These are phyloP conservation scores for Fusarium bactridioides DNA, from an alignment of 2,329 filamentous ascomycete species.

Conservation along the genomic window DNA sequence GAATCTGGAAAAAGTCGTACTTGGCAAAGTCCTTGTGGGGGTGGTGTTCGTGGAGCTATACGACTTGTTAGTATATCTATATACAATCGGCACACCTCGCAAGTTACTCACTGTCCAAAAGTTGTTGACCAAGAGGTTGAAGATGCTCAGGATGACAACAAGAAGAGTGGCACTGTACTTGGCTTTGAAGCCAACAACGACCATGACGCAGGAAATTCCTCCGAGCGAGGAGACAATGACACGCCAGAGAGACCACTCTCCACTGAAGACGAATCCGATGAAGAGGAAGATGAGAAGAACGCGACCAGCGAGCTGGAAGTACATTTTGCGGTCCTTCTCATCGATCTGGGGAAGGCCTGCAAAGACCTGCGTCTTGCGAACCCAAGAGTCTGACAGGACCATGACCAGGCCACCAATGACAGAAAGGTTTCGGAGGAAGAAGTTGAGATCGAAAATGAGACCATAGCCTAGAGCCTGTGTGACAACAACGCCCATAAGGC, in stretches of 20 bases:
- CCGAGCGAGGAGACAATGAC: slow-evolving; percentile 85
- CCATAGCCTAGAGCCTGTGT: slow-evolving; percentile 96
- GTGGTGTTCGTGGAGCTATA: slow-evolving; percentile 92
- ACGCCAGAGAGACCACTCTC: slow-evolving; percentile 90
- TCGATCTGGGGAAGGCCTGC: slow-evolving; percentile 92
- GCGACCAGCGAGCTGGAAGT: slow-evolving; percentile 96
- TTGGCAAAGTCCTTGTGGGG: slow-evolving; percentile 99
- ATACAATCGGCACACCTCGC: neutral
- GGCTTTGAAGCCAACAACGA: slow-evolving; percentile 98
- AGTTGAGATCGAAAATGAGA: slow-evolving; percentile 98
- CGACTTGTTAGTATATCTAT: slow-evolving; percentile 1
- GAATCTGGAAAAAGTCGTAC: slow-evolving; percentile 99
- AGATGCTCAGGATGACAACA: slow-evolving; percentile 93
- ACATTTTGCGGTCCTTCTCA: slow-evolving; percentile 99
- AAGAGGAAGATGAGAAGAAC: slow-evolving; percentile 98
- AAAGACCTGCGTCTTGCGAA: slow-evolving; percentile 96
- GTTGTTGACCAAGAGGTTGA: slow-evolving; percentile 98
- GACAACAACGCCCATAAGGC: slow-evolving; percentile 89
- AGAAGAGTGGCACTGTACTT: slow-evolving; percentile 98
- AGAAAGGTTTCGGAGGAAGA: slow-evolving; percentile 98
- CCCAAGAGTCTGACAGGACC: slow-evolving; percentile 98
- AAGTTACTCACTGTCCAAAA: slow-evolving; percentile 89
- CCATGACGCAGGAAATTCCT: slow-evolving; percentile 94
- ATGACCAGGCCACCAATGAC: slow-evolving; percentile 97
- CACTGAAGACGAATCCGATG: slow-evolving; percentile 93